Evolutionary conservation across 768 basidiomycete species (phyloP).

Genomic region (Cubamyces lactineus): DNA sequence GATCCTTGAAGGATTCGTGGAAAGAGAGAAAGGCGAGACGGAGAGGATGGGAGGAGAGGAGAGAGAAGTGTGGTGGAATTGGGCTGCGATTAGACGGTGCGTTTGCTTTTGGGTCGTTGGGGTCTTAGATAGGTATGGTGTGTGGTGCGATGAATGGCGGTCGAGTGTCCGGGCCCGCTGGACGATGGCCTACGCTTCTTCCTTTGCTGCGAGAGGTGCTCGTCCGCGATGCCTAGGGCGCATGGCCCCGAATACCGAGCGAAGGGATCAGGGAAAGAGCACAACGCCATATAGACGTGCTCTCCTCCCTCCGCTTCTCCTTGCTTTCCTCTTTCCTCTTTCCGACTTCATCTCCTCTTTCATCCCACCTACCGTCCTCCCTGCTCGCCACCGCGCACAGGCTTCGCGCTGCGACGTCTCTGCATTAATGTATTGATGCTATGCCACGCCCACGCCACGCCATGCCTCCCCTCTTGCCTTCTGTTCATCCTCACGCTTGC

Average conservation of each 20-base stretch:
- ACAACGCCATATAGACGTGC: background rate
- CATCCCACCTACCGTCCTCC: background rate
- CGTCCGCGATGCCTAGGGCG: no score
- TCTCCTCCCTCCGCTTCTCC: background rate
- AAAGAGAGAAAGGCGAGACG: background rate
- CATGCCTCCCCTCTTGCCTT: no score
- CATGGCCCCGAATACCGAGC: no score
- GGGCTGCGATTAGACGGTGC: background rate
- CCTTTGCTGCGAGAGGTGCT: background rate
- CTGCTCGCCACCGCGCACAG: background rate
- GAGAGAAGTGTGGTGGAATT: background rate
- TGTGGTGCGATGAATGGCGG: background rate
- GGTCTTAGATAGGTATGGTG: background rate
- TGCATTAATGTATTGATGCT: no score
- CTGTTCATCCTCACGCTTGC: no score
- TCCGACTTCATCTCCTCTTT: background rate
- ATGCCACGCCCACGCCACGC: no score
- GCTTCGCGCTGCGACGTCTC: no score
- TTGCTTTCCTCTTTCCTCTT: background rate
- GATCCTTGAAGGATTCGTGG: constrained; percentile 12
- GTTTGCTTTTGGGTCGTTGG: background rate
- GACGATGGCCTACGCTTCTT: background rate
- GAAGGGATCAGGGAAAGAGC: background rate
- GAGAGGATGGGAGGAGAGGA: background rate
- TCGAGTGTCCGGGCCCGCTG: no score